These are phyloP conservation scores for Hymenoscyphus salicellus DNA, from an alignment of 2,329 filamentous ascomycete species.

Conservation along the genomic window DNA sequence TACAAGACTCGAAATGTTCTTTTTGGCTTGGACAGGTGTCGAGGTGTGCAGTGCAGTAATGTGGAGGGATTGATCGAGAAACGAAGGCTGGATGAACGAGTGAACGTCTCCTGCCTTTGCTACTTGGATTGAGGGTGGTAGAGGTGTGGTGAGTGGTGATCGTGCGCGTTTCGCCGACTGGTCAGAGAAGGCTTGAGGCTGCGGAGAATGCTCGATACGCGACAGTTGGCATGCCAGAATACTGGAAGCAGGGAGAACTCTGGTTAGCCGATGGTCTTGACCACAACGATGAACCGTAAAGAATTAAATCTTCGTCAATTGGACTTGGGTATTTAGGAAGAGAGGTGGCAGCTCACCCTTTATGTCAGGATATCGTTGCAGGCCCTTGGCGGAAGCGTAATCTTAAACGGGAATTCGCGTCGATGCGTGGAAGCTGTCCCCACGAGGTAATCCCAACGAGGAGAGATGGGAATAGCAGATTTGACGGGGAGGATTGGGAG, in stretches of 20 bases:
- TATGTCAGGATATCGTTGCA: conserved; percentile 17
- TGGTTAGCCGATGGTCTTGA: conserved; percentile 27
- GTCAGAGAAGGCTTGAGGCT: conserved; percentile 15
- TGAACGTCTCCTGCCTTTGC: conserved; percentile 38
- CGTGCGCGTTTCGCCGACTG: conserved; percentile 24
- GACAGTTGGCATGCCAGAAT: conserved; percentile 36
- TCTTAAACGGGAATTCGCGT: conserved; percentile 24
- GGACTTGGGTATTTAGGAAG: conserved; percentile 2
- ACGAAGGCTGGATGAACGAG: conserved; percentile 37
- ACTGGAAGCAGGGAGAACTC: conserved; percentile 31
- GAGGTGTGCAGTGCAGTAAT: neutral
- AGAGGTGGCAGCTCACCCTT: conserved; percentile 21
- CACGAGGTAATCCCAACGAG: neutral
- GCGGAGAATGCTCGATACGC: conserved; percentile 33
- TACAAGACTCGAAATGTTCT: neutral
- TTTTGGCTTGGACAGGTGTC: neutral
- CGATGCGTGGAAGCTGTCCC: conserved; percentile 15
- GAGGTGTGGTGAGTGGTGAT: conserved; percentile 11
- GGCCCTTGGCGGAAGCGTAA: conserved; percentile 23
- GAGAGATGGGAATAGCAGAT: neutral
- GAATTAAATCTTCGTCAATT: conserved; percentile 3
- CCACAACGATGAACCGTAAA: conserved; percentile 3
- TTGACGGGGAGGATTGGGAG: neutral
- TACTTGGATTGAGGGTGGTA: conserved; percentile 12
- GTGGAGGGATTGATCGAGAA: conserved; percentile 13